Evolutionary conservation across 148 eudicot species (phyloP), one percentile per base, ranked within the genome.

Genomic region (Simmondsia chinensis): DNA sequence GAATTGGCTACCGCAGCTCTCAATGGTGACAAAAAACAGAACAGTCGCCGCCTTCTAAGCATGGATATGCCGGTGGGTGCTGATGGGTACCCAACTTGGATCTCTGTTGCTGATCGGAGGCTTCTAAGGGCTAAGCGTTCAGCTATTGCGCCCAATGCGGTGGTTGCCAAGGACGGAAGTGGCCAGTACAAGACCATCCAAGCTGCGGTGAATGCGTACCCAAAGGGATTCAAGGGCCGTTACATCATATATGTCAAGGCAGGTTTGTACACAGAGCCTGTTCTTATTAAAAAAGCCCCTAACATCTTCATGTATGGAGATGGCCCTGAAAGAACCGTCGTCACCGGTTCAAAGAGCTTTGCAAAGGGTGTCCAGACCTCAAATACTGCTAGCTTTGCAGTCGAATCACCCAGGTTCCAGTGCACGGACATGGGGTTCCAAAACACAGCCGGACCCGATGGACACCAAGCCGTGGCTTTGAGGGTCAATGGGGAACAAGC

Each of bases 391-490:
- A 60, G 49, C 10, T 54, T 59, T 13, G 39, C 42, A 20, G 62
- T 47, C 0, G 51, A 66, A 4, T 81, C 70, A 1, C 7, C 31
- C 0, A 73, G 77, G 0, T 77, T 77, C 52, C 56, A 71, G 14
- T 52, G 39, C 16, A 70, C 46, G 59, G 49, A 46, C 3, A 74
- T 82, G 47, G 69, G 68, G 4, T 69, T 82, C 28, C 59, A 53
- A 30, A 81, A 81, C 70, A 70, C 77, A 1, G 83, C 83, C 0
- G 87, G 87, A 2, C 66, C 76, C 0, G 34, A 56, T 5, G 74
- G 75, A 2, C 65, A 76, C 16, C 84, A 81, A 39, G 89, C 89
- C 0, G 81, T 77, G 34, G 84, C 89, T 5, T 27, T 77, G 0
- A 49, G 75, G 9, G 64, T 64, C 2, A 56, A 54, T 7, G 64